phyloP scores from a whole-genome alignment of 176 grass and related monocot species.

The Cenchrus americanus region DNA sequence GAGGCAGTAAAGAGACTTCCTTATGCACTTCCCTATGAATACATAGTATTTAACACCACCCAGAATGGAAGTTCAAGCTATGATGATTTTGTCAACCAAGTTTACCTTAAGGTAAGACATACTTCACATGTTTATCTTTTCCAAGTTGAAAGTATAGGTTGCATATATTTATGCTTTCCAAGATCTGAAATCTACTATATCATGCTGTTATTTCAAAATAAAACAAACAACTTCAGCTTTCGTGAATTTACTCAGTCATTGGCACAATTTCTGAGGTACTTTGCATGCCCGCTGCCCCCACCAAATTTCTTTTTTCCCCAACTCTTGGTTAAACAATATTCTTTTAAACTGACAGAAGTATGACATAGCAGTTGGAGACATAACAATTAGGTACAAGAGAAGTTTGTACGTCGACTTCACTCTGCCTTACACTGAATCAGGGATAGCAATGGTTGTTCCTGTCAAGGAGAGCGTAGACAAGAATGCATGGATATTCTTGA shows the following conservation, averaged over 20 bases:
- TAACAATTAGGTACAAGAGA: slow-evolving; percentile 58
- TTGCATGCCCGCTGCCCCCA: not conserved
- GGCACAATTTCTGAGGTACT: not conserved
- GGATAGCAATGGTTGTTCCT: slow-evolving; percentile 57
- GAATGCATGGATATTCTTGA: slow-evolving; percentile 57
- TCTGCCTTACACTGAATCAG: slow-evolving; percentile 54
- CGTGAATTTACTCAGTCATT: not conserved
- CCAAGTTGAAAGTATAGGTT: not conserved
- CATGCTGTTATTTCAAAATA: not conserved
- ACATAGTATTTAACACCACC: not conserved
- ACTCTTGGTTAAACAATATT: not conserved
- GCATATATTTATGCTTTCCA: not conserved
- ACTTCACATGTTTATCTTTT: not conserved
- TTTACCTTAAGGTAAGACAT: slow-evolving; percentile 38
- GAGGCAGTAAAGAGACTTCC: slow-evolving; percentile 33
- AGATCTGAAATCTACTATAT: not conserved
- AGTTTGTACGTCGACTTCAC: slow-evolving; percentile 53
- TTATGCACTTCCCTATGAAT: slow-evolving; percentile 41
- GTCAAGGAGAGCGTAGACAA: slow-evolving; percentile 26
- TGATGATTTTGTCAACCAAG: slow-evolving; percentile 38
- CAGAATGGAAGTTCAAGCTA: not conserved
- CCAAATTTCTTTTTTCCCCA: not conserved
- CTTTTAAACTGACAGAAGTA: slow-evolving; percentile 31
- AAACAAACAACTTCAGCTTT: not conserved
- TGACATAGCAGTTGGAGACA: slow-evolving; percentile 53